Base-by-base conservation (phyloP, 352 stramenopile genomes). In the Pythium aquatile region DNA sequence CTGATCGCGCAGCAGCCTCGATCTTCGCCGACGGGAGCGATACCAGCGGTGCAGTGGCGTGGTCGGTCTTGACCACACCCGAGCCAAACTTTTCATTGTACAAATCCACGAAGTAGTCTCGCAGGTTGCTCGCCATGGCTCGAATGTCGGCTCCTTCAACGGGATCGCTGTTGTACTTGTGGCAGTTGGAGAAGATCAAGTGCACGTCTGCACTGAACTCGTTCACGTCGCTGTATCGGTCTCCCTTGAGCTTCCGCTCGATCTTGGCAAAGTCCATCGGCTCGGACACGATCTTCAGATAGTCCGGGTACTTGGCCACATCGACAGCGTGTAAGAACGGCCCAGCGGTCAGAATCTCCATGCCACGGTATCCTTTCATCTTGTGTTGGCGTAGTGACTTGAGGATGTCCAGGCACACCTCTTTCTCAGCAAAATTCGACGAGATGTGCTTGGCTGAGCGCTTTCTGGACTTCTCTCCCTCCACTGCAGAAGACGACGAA, bases 231-330 rank as follows among this genome's bases (percentile, higher is more conserved):
- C 68, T 70, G 53, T 95, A 95, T 0, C 87, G 83, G 66, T 93
- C 84, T 14, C 78, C 83, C 63, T 93, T 93, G n/a, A 95, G 68
- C 53, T 95, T 95, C 14, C 81, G 79, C 63, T 95, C 86, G 48
- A 95, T 95, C 66, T 92, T 95, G 1, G 83, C 78, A 55, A 95
- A 93, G 73, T 95, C 84, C 86, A 93, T 95, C 1, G 86, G 86
- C 65, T 95, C 87, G 5, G 78, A 76, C 28, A 95, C 76, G 48
- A 95, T 85, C 37, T 76, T 78, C 16, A 91, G 63, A 56, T 95
- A 95, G 66, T 95, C 87, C 9, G 85, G 72, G 44, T 95, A 95
- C 65, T 93, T 93, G 2, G 83, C 88, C n/a, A 87, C 86, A 60
- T 95, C 85, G 1, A 95, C 87, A 24, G 87, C 85, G 66, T 89